Conservation (phyloP, 768 basidiomycete species). For the Psilocybe sp. region DNA sequence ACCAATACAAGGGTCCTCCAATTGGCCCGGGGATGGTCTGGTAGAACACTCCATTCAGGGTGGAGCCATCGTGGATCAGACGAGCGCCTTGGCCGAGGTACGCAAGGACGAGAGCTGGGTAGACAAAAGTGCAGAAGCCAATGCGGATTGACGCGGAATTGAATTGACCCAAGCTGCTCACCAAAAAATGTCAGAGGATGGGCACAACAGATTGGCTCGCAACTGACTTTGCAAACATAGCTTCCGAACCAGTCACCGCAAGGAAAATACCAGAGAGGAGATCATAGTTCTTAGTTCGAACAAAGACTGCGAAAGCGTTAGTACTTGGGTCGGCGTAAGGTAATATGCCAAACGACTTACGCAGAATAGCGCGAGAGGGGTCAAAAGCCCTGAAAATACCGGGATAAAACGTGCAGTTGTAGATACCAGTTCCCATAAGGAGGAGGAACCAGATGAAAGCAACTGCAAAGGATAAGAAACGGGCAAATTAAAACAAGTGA, state of each 20-base stretch:
- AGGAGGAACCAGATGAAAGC: conserved; percentile 57
- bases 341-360: conserved; percentile 31
- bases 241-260: conserved; percentile 68
- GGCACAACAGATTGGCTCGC: neutral
- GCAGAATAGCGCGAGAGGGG: conserved; percentile 61
- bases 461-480: conserved; percentile 27
- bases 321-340: neutral
- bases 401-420: conserved; percentile 52
- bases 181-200: neutral
- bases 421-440: conserved; percentile 49
- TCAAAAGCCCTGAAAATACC: conserved; percentile 67
- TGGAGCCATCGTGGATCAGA: conserved; percentile 50
- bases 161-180: conserved; percentile 61
- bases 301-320: conserved; percentile 44
- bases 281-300: conserved; percentile 60
- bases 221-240: conserved; percentile 62
- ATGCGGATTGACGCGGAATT: conserved; percentile 57
- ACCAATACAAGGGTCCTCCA: conserved; percentile 61
- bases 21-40: conserved; percentile 55
- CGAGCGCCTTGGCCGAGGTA: conserved; percentile 74
- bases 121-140: conserved; percentile 47
- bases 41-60: conserved; percentile 61
- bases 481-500: neutral
- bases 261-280: conserved; percentile 62
- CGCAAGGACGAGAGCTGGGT: conserved; percentile 57